Evolutionary conservation across 192 early-diverging fungal genomes (phyloP).

Genomic region (Entomortierella lignicola): DNA sequence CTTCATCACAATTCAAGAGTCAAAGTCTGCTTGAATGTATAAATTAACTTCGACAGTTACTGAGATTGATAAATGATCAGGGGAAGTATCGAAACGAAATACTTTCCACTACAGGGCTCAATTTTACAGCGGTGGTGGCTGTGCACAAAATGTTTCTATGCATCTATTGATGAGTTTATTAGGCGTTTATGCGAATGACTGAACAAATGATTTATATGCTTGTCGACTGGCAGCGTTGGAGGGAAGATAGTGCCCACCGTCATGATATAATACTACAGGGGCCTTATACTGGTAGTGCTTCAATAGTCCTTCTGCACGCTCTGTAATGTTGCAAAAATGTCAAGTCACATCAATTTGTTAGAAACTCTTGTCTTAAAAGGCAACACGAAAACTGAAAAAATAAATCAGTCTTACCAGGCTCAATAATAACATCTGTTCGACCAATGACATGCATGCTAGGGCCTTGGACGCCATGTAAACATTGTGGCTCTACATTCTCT

Average conservation of each 20-base stretch:
- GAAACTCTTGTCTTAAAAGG: neutral
- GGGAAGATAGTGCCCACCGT: slow-evolving; percentile 49
- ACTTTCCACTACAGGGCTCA: too few relatives aligned
- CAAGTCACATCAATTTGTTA: neutral
- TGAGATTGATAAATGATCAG: too few relatives aligned
- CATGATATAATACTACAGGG: slow-evolving; percentile 38
- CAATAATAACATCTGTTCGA: slow-evolving; percentile 41
- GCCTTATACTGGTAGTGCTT: slow-evolving; percentile 32
- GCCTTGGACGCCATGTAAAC: slow-evolving; percentile 42
- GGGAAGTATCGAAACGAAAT: too few relatives aligned
- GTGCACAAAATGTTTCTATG: too few relatives aligned
- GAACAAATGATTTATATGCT: slow-evolving; percentile 46
- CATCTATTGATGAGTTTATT: too few relatives aligned
- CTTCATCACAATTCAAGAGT: too few relatives aligned
- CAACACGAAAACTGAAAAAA: neutral
- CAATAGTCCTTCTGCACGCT: slow-evolving; percentile 32
- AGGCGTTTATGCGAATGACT: slow-evolving; percentile 21
- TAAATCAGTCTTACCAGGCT: slow-evolving; percentile 29
- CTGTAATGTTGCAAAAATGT: neutral
- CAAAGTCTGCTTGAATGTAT: too few relatives aligned
- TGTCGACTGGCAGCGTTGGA: slow-evolving; percentile 48
- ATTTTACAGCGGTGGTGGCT: too few relatives aligned
- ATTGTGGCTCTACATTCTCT: slow-evolving; percentile 19
- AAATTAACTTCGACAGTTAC: too few relatives aligned
- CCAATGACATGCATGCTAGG: slow-evolving; percentile 51